Evolutionary conservation across 73 alveolate species (phyloP).

Genomic region (Diophrys sp.): DNA sequence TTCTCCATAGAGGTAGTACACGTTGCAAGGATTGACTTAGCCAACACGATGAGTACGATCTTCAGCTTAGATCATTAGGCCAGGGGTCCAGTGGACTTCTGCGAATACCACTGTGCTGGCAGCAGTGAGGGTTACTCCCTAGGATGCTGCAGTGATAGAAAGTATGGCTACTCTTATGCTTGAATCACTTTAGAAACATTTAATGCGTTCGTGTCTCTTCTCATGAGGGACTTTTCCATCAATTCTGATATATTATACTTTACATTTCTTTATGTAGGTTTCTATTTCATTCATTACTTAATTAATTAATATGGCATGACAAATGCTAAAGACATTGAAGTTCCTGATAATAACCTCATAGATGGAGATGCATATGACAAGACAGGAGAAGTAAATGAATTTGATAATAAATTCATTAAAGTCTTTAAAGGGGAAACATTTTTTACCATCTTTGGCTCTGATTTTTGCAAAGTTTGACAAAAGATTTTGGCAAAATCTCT

Average conservation of each 20-base stretch:
- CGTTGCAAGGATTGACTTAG: conserved; percentile 83
- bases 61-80: conserved; percentile 96
- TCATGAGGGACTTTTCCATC: conserved; percentile 80
- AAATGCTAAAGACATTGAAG: too few species aligned
- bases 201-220: conserved; percentile 53
- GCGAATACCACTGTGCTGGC: conserved; percentile 84
- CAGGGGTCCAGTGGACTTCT: conserved; percentile 87
- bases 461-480: too few species aligned
- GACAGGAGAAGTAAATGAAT: too few species aligned
- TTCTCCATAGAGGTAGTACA: conserved; percentile 90
- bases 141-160: conserved; percentile 85
- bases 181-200: conserved; percentile 65
- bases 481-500: too few species aligned
- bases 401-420: too few species aligned
- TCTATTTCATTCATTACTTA: conserved; percentile 84
- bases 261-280: conserved; percentile 52
- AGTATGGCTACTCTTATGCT: conserved; percentile 75
- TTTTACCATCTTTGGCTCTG: too few species aligned
- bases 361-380: too few species aligned
- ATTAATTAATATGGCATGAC: too few species aligned
- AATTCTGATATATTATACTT: conserved; percentile 81
- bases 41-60: conserved; percentile 99
- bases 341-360: too few species aligned
- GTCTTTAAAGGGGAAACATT: too few species aligned
- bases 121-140: conserved; percentile 95